Base-by-base conservation (phyloP, 805 yeast genomes). In the Wickerhamiella galacta region DNA sequence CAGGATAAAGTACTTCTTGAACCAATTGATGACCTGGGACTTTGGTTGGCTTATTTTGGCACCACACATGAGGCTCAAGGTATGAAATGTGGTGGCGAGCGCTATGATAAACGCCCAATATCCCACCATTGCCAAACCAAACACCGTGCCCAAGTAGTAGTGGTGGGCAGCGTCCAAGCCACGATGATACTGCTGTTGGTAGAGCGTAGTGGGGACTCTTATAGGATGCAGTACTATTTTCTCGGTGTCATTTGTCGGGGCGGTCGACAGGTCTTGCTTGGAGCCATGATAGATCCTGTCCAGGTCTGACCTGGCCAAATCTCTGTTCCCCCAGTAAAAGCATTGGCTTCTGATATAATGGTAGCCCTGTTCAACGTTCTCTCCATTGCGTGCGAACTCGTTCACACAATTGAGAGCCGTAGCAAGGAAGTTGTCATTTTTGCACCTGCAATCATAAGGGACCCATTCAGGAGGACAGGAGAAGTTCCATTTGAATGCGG, bases 31-130 rank as follows among this genome's bases (percentile, higher is more conserved):
- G 6, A 22, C 11, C 19, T 18, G 6, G 50, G 51, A 56, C 50
- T 41, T 53, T 37, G 33, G 31, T n/a, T n/a, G n/a, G n/a, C n/a
- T n/a, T n/a, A n/a, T n/a, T n/a, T n/a, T n/a, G n/a, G n/a, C n/a
- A n/a, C n/a, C n/a, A n/a, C n/a, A n/a, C 16, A 37, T 44, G 9
- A 44, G 52, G n/a, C 33, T 31, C 2, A 50, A 42, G 2, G 43
- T 34, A 11, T 37, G 32, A 14, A 42, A 29, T 11, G 35, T 33
- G 1, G 41, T 19, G 0, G 48, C 55, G 6, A 35, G 26, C 5
- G 40, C 15, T 22, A 51, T 37, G 3, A 55, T 36, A 3, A 44
- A n/a, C 2, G 36, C 42, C 59, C 59, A 55, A 33, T 50, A 55
- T 2, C 41, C 51, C 5, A 53, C 27, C n/a, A 53, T 37, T 1